Conservation (phyloP, 345 rosid species). For the Hibiscus trionum region DNA sequence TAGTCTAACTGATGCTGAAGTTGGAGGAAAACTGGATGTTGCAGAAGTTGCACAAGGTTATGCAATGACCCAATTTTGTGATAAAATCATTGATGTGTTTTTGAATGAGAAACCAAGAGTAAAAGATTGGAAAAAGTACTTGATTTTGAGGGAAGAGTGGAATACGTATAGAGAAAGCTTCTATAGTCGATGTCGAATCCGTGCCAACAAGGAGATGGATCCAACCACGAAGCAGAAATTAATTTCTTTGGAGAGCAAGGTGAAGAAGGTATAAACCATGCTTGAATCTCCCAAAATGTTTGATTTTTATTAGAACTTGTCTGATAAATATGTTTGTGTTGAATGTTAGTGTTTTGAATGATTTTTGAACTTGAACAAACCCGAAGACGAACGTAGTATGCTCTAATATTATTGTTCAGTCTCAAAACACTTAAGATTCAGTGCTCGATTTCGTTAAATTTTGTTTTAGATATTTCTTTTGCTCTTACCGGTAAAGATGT, state of each 20-base stretch:
- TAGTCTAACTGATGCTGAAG: conserved; percentile 22
- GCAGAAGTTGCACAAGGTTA: conserved; percentile 59
- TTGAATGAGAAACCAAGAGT: conserved; percentile 69
- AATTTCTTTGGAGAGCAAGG: conserved; percentile 48
- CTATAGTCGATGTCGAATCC: conserved; percentile 52
- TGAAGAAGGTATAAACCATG: conserved; percentile 49
- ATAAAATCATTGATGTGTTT: conserved; percentile 68
- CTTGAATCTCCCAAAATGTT: background rate
- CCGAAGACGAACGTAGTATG: background rate
- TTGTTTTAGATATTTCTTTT: no score
- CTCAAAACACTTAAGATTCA: background rate
- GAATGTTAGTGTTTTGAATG: background rate
- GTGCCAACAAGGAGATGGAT: conserved; percentile 54
- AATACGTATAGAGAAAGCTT: conserved; percentile 62
- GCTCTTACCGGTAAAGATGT: background rate
- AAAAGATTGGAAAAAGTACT: conserved; percentile 70
- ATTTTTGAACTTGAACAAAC: background rate
- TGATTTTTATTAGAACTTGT: background rate
- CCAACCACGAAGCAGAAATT: conserved; percentile 46
- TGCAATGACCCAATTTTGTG: conserved; percentile 65
- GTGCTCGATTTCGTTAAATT: background rate
- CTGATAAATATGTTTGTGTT: background rate
- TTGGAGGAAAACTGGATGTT: conserved; percentile 39
- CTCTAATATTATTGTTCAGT: background rate
- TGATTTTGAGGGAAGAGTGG: conserved; percentile 85